These are phyloP conservation scores for Diaporthe aspalathi DNA, from an alignment of 2,329 filamentous ascomycete species.

Conservation along the genomic window DNA sequence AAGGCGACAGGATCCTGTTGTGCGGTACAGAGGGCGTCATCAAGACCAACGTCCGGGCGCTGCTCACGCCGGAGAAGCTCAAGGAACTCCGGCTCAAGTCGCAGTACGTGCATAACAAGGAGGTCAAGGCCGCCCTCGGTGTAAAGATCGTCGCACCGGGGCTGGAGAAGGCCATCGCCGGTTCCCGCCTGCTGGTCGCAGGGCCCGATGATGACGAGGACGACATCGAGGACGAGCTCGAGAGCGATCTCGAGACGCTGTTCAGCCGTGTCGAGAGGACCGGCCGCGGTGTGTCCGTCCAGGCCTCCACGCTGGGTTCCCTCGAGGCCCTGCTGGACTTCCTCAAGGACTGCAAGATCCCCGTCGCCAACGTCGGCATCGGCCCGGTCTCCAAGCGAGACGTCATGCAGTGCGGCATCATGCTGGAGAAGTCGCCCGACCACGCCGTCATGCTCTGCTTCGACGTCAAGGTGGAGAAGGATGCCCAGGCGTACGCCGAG, in stretches of 20 bases:
- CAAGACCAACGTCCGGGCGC: conserved; percentile 91
- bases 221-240: conserved; percentile 95
- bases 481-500: conserved; percentile 89
- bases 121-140: conserved; percentile 97
- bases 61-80: conserved; percentile 91
- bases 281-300: conserved; percentile 94
- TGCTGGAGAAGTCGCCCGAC: conserved; percentile 95
- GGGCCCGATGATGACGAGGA: conserved; percentile 97
- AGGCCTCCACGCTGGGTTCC: conserved; percentile 96
- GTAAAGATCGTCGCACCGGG: conserved; percentile 98
- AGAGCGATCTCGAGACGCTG: conserved; percentile 90
- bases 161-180: conserved; percentile 94
- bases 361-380: conserved; percentile 96
- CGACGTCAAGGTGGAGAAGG: conserved; percentile 99
- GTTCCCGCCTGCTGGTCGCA: conserved; percentile 92
- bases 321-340: conserved; percentile 97
- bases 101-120: conserved; percentile 98
- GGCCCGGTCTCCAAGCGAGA: conserved; percentile 98
- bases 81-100: conserved; percentile 96
- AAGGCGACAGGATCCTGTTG: conserved; percentile 93
- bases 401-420: conserved; percentile 93
- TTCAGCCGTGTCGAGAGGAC: conserved; percentile 92
- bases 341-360: conserved; percentile 95
- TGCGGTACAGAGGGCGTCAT: conserved; percentile 98
- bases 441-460: conserved; percentile 99